Percentiles rank a stretch among this genome's conserved stretches.
Evolutionary conservation across 257 asterid species (phyloP).

Genomic region (Plantago ovata): DNA sequence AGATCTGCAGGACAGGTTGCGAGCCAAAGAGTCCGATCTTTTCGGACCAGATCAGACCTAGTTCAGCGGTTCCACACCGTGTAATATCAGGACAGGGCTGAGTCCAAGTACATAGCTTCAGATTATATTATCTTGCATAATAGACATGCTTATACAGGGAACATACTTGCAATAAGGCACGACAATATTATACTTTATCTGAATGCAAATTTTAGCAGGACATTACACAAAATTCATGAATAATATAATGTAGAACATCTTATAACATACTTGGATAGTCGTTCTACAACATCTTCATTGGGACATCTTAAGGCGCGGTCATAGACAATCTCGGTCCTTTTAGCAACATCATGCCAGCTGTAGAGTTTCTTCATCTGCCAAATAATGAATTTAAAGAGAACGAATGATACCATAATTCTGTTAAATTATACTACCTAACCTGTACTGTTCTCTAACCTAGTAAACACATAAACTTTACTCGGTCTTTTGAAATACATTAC

Average conservation of each 20-base stretch:
- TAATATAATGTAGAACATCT: not conserved
- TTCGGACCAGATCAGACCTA: too few relatives aligned
- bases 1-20: too few relatives aligned
- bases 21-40: too few relatives aligned
- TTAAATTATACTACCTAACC: conserved; percentile 5
- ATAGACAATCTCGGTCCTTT: conserved; percentile 86
- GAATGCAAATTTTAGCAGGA: too few relatives aligned
- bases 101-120: too few relatives aligned
- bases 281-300: conserved; percentile 66
- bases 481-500: not conserved
- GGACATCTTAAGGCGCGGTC: conserved; percentile 74
- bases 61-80: too few relatives aligned
- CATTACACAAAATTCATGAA: not conserved
- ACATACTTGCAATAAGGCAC: too few relatives aligned
- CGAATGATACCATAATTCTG: conserved; percentile 8
- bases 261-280: conserved; percentile 63
- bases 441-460: too few relatives aligned
- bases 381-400: conserved; percentile 11
- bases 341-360: conserved; percentile 97
- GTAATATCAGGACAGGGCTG: too few relatives aligned
- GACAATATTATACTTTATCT: too few relatives aligned
- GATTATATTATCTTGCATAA: too few relatives aligned
- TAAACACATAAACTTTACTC: not conserved
- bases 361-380: conserved; percentile 82
- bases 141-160: too few relatives aligned